These are phyloP conservation scores for Vachellia collinsii DNA, from an alignment of 306 rosid species.

Conservation along the genomic window DNA sequence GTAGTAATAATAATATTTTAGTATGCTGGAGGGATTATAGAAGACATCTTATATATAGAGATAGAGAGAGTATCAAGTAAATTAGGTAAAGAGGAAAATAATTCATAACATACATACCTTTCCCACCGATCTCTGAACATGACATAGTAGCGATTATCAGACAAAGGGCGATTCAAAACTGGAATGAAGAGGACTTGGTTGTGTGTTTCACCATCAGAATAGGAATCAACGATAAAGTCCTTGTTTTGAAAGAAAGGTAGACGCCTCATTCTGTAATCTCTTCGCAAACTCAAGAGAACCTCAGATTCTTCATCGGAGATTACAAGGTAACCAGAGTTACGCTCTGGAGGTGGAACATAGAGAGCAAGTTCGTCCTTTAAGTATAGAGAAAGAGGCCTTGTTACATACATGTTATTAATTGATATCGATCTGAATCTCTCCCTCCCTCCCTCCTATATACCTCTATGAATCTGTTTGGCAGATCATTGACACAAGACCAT, in stretches of 20 bases:
- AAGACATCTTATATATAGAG: too few relatives aligned
- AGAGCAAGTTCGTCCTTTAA: conserved; percentile 26
- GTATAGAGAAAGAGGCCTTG: conserved; percentile 40
- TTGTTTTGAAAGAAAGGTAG: conserved; percentile 47
- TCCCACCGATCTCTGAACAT: background rate
- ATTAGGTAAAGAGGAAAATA: background rate
- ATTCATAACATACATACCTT: background rate
- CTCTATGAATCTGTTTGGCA: background rate
- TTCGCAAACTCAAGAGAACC: conserved; percentile 25
- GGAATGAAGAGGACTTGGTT: background rate
- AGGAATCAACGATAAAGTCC: conserved; percentile 15
- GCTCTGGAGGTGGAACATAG: conserved; percentile 32
- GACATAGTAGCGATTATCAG: background rate
- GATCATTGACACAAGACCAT: background rate
- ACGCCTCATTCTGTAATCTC: background rate
- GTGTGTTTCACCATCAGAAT: background rate
- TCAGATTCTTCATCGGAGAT: conserved; percentile 36
- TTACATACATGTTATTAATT: conserved; percentile 35
- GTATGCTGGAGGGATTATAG: too few relatives aligned
- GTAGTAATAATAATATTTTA: too few relatives aligned
- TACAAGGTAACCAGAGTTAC: conserved; percentile 45
- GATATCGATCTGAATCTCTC: background rate
- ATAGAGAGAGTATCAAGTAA: too few relatives aligned
- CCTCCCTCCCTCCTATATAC: background rate
- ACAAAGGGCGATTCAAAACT: background rate